Percentiles rank a stretch among this genome's conserved stretches.
These are phyloP conservation scores for Metschnikowia amazonensis DNA, from an alignment of 805 yeast species.

Conservation along the genomic window DNA sequence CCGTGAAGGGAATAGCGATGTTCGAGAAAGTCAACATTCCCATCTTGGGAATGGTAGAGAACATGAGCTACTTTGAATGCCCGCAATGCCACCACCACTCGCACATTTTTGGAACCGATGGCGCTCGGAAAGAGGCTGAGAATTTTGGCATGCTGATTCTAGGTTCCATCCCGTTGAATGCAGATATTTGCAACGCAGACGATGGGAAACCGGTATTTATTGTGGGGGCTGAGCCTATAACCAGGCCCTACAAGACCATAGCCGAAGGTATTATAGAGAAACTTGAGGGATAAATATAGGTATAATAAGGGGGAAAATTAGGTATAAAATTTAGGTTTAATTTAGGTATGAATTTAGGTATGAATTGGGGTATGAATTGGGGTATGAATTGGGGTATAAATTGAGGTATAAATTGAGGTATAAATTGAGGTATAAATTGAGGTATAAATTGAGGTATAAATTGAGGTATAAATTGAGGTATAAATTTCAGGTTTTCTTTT, in stretches of 20 bases:
- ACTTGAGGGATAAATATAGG: too few relatives aligned
- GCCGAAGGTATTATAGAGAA: constrained; percentile 36
- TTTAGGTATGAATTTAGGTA: too few relatives aligned
- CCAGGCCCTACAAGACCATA: constrained; percentile 45
- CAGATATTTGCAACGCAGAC: constrained; percentile 60
- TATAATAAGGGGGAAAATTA: too few relatives aligned
- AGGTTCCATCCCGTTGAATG: constrained; percentile 66
- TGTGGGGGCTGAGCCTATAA: constrained; percentile 31
- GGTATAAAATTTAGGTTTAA: too few relatives aligned
- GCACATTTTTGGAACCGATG: constrained; percentile 70
- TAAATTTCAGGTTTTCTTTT: too few relatives aligned
- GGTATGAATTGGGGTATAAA: too few relatives aligned
- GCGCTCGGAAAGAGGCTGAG: constrained; percentile 49
- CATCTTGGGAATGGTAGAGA: constrained; percentile 71
- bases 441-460: too few relatives aligned
- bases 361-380: too few relatives aligned
- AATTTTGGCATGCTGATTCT: constrained; percentile 47
- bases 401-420: too few relatives aligned
- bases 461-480: too few relatives aligned
- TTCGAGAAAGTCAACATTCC: constrained; percentile 69
- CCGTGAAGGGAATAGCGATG: constrained; percentile 76
- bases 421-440: too few relatives aligned
- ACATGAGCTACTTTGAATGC: constrained; percentile 75
- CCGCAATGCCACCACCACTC: constrained; percentile 72
- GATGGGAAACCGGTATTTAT: constrained; percentile 61